Evolutionary conservation across 768 basidiomycete genomes (phyloP), one percentile per base, ranked within the genome.

Genomic region (Gloeophyllum trabeum): DNA sequence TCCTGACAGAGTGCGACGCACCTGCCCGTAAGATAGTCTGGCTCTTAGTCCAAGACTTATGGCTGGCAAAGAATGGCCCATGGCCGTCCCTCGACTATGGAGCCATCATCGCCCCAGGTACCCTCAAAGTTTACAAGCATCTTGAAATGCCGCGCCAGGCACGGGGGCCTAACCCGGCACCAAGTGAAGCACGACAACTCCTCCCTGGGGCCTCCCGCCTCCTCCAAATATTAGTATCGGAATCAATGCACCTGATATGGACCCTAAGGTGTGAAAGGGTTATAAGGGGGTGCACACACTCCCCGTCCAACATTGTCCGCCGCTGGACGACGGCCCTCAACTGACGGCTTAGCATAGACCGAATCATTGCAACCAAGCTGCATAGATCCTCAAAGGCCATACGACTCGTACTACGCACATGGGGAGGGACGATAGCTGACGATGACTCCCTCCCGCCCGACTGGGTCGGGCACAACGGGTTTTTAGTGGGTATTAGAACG

Each of bases 1-100:
- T 57, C 4, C 45, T 57, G 0, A 39, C 28, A 0, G 6, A 44
- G 1, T 57, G 56, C 26, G 4, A 26, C 2, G 41, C 41, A 3
- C 34, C 41, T 1, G 48, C 42, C 1, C 19, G 36, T 12, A 4
- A 10, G 12, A 3, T 24, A n/a, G 18, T 51, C 3, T 50, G 51
- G 54, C 4, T 19, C 6, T 42, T 53, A 0, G 36, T 22, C 0
- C 6, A 4, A 6, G 36, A 34, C 2, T 36, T 51, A 6, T 48
- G 45, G 42, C 13, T 1, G 12, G 26, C 18, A 20, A 43, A 40
- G 18, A n/a, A 10, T 0, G 20, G 23, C 4, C 0, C 12, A 1
- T 38, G 35, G 26, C 48, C 45, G 4, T 36, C 1, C 3, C 5
- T 42, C 12, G 25, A 37, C 24, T 20, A 45, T 2, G 51, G 47